A percentile compares a stretch with the other conserved stretches of the same genome.
phyloP scores from a whole-genome alignment of 2,329 filamentous ascomycete genomes.

The Aspergillus felis region DNA sequence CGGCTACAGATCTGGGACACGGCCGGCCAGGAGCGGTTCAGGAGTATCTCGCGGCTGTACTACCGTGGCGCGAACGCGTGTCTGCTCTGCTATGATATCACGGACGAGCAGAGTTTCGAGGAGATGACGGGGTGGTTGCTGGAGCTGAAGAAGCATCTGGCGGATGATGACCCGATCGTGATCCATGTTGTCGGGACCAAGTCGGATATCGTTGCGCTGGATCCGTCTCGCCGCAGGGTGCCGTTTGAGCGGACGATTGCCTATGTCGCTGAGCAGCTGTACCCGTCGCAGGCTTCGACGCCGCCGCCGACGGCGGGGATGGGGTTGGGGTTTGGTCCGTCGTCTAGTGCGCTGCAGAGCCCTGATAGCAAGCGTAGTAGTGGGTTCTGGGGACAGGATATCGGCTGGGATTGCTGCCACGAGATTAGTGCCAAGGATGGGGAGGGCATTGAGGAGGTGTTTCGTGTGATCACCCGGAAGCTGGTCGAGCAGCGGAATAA shows the following conservation, averaged over 20 bases:
- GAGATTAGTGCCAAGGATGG: constrained; percentile 93
- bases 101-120: constrained; percentile 75
- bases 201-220: constrained; percentile 81
- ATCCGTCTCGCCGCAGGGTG: constrained; percentile 74
- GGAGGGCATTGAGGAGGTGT: constrained; percentile 95
- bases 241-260: constrained; percentile 94
- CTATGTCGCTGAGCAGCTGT: constrained; percentile 89
- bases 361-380: constrained; percentile 45
- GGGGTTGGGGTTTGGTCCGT: constrained; percentile 19
- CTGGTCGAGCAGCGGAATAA: constrained; percentile 66
- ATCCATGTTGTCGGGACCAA: constrained; percentile 95
- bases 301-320: constrained; percentile 61
- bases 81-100: constrained; percentile 93
- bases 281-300: constrained; percentile 64
- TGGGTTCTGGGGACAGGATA: constrained; percentile 76
- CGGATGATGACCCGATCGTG: constrained; percentile 65
- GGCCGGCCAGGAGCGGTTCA: constrained; percentile 90
- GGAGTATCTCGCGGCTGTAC: constrained; percentile 90
- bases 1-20: constrained; percentile 97
- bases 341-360: constrained; percentile 25
- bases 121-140: constrained; percentile 91
- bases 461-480: constrained; percentile 84
- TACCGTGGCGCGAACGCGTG: constrained; percentile 94
- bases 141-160: constrained; percentile 75
- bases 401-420: constrained; percentile 95